Conservation (phyloP, 164 flowering plant species). For the Euptelea pleiosperma region DNA sequence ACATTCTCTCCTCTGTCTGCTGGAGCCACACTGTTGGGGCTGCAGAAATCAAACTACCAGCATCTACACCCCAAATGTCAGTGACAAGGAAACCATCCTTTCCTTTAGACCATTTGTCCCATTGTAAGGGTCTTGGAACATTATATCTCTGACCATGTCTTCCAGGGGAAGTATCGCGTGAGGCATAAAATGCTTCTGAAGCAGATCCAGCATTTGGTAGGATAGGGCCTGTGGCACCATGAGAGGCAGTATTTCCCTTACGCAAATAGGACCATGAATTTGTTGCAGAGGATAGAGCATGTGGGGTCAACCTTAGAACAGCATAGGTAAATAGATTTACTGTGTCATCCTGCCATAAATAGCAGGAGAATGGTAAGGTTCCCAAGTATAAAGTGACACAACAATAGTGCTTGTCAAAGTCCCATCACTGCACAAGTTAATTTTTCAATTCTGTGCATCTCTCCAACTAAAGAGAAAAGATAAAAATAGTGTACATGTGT, state of each 20-base stretch:
- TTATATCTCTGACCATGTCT: constrained; percentile 35
- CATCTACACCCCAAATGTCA: constrained; percentile 68
- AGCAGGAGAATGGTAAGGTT: constrained; percentile 10
- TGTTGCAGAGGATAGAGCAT: constrained; percentile 56
- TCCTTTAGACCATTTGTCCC: constrained; percentile 76
- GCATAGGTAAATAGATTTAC: constrained; percentile 76
- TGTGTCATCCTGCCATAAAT: constrained; percentile 73
- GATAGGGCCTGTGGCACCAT: constrained; percentile 36
- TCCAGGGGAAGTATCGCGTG: constrained; percentile 47
- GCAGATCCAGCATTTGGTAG: constrained; percentile 30
- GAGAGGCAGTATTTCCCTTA: constrained; percentile 51
- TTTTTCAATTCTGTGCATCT: background rate
- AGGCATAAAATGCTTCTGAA: constrained; percentile 40
- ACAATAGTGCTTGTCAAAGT: background rate
- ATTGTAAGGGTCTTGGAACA: constrained; percentile 69
- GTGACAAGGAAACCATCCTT: constrained; percentile 88
- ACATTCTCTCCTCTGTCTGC: constrained; percentile 76
- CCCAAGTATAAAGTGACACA: background rate
- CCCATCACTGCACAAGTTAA: background rate
- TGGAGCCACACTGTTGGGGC: constrained; percentile 73
- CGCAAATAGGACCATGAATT: constrained; percentile 87
- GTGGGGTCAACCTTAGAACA: constrained; percentile 71
- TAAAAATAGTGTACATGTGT: too few relatives aligned
- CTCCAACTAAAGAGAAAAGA: background rate
- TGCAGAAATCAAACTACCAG: constrained; percentile 34